Evolutionary conservation across 2,329 filamentous ascomycete genomes (phyloP).

Genomic region (Calonectria pteridis): DNA sequence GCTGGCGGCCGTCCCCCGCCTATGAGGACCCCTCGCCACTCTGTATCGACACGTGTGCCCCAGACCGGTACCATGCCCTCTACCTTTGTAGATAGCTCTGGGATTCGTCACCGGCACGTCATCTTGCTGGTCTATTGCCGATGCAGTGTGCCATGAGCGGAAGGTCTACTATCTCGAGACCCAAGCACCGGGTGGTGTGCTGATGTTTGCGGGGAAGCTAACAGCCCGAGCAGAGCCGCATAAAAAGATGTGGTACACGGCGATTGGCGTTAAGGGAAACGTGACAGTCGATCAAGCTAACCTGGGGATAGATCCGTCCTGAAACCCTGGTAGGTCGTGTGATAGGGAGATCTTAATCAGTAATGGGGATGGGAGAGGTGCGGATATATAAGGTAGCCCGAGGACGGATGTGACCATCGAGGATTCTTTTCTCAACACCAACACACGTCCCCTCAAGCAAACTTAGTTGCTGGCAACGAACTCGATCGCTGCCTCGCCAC

Average conservation of each 20-base stretch:
- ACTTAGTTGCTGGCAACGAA: background rate
- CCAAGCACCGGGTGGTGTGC: conserved; percentile 36
- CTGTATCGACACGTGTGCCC: conserved; percentile 36
- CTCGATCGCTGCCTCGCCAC: background rate
- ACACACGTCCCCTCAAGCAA: background rate
- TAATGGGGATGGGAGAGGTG: background rate
- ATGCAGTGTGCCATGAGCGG: conserved; percentile 25
- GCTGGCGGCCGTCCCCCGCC: conserved; percentile 29
- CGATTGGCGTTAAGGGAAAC: conserved; percentile 42
- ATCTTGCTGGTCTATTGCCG: conserved; percentile 20
- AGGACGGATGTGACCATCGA: background rate
- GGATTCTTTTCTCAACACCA: background rate
- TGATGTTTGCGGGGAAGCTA: conserved; percentile 7
- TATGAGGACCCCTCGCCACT: conserved; percentile 15
- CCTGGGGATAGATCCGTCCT: conserved; percentile 21
- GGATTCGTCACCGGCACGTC: conserved; percentile 37
- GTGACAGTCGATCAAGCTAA: conserved; percentile 32
- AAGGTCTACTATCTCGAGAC: conserved; percentile 25
- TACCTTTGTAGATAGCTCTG: conserved; percentile 28
- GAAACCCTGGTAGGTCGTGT: conserved; percentile 21
- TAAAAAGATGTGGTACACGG: conserved; percentile 42
- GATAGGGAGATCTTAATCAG: conserved; percentile 20
- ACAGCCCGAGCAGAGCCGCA: conserved; percentile 40
- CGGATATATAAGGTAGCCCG: conserved; percentile 22
- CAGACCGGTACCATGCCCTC: conserved; percentile 29